phyloP scores from a whole-genome alignment of 495 filamentous ascomycete species.

The Daldinia concentrica region DNA sequence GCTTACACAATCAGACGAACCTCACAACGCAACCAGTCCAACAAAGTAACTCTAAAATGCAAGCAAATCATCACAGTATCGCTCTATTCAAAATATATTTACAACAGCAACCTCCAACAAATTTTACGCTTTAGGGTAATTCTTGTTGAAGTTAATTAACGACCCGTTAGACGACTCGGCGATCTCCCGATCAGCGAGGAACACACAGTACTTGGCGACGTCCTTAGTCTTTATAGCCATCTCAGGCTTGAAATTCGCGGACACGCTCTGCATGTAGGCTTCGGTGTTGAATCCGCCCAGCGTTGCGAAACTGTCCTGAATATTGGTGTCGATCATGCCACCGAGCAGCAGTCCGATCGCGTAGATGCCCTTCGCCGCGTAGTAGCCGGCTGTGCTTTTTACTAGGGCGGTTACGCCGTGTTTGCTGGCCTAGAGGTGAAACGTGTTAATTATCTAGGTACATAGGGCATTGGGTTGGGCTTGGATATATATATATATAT shows the following conservation, averaged over 20 bases:
- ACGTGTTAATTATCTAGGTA: neutral
- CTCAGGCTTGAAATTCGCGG: constrained; percentile 53
- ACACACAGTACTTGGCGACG: constrained; percentile 55
- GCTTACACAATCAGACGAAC: neutral
- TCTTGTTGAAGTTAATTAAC: constrained; percentile 51
- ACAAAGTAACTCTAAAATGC: too few species aligned
- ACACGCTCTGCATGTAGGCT: constrained; percentile 55
- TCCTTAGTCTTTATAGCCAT: constrained; percentile 37
- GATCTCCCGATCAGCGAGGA: constrained; percentile 52
- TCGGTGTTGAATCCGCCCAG: constrained; percentile 54
- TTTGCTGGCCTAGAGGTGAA: constrained; percentile 49
- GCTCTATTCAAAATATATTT: neutral
- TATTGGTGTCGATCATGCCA: constrained; percentile 63
- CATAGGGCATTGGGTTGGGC: neutral
- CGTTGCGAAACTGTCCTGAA: constrained; percentile 21
- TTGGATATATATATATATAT: too few species aligned
- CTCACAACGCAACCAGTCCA: too few species aligned
- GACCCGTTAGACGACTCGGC: constrained; percentile 50
- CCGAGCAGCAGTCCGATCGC: constrained; percentile 66
- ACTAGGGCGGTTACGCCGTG: constrained; percentile 66
- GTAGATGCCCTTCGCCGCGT: constrained; percentile 65
- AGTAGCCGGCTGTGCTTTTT: constrained; percentile 69
- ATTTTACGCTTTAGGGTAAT: constrained; percentile 50
- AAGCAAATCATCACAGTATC: neutral
- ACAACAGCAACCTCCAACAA: neutral